Evolutionary conservation across 768 basidiomycete species (phyloP), one percentile per base, ranked within the genome.

Genomic region (Suillus plorans): DNA sequence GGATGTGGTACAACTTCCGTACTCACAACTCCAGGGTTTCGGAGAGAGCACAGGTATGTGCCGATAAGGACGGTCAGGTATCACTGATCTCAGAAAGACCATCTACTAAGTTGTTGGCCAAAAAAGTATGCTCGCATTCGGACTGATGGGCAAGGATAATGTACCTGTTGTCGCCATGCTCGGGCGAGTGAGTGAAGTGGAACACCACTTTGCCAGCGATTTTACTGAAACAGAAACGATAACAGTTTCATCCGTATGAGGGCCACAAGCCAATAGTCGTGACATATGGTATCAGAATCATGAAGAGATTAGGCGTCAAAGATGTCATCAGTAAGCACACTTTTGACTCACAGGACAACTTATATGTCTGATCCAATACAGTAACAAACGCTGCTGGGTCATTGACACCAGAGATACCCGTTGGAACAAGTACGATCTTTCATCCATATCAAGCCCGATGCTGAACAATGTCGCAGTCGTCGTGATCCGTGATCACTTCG

Each of bases 341-440:
- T 49, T 44, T n/a, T 59, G 25, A 25, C 61, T 52, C n/a, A 47
- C 53, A 44, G 37, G 28, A 37, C 6, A 28, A 53, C 31, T 31
- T 31, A 31, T 28, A 56, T 31, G 34, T 37, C 28, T 14, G 22
- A 47, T 45, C 53, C 58, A 34, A 60, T 36, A 18, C 69, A 94
- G 92, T 95, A 56, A 96, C 94, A 47, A 97, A 96, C 74, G 95
- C 94, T 13, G 86, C 93, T 20, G 94, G 94, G 20, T 89, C 89
- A 4, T 80, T 97, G 8, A 93, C 92, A 71, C 86, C 89, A 5
- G 68, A 78, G 9, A 84, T 93, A 65, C 80, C 87, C 18, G 89
- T 94, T 42, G 94, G 95, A 68, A 94, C 93, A 7, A 90, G 92
- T 94, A 71, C 66, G 89, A 71, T 68, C n/a, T 34, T 68, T 5